Evolutionary conservation across 805 yeast genomes (phyloP).

Genomic region (Yamadazyma philogaea): DNA sequence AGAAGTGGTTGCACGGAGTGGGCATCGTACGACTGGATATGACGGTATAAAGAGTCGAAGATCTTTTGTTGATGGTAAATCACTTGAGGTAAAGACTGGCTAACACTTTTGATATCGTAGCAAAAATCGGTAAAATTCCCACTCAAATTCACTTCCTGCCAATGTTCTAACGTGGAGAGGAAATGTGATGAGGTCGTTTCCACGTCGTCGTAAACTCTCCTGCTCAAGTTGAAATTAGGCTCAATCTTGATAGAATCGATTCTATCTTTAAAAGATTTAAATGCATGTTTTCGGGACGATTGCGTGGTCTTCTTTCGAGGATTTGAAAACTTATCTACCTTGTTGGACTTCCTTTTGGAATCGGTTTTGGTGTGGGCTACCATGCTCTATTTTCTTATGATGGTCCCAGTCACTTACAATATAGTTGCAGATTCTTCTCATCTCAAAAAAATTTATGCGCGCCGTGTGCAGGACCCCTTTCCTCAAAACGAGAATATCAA

Average conservation of each 20-base stretch:
- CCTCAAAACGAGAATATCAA: neutral
- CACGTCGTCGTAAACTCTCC: conserved; percentile 64
- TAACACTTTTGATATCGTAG: conserved; percentile 49
- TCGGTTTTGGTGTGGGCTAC: conserved; percentile 5
- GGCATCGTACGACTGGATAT: conserved; percentile 56
- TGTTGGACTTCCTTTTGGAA: neutral
- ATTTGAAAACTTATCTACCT: conserved; percentile 1
- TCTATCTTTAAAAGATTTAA: conserved; percentile 76
- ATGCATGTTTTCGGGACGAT: conserved; percentile 49
- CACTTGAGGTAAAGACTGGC: conserved; percentile 77
- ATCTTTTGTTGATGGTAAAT: conserved; percentile 66
- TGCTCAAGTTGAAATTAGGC: conserved; percentile 53
- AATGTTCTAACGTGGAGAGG: conserved; percentile 71
- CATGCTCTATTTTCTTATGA: neutral
- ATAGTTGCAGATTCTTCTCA: conserved; percentile 6
- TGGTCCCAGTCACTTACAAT: neutral
- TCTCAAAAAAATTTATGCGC: conserved; percentile 9
- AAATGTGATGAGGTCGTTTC: conserved; percentile 67
- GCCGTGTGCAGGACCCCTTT: conserved; percentile 7
- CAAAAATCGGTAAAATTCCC: conserved; percentile 64
- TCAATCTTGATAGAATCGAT: conserved; percentile 82
- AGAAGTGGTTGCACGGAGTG: conserved; percentile 75
- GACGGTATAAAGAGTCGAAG: conserved; percentile 44
- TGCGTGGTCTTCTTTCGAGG: conserved; percentile 1
- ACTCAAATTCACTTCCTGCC: conserved; percentile 85